These are phyloP conservation scores for Lipomyces japonicus DNA, from an alignment of 805 yeast species.

Conservation along the genomic window DNA sequence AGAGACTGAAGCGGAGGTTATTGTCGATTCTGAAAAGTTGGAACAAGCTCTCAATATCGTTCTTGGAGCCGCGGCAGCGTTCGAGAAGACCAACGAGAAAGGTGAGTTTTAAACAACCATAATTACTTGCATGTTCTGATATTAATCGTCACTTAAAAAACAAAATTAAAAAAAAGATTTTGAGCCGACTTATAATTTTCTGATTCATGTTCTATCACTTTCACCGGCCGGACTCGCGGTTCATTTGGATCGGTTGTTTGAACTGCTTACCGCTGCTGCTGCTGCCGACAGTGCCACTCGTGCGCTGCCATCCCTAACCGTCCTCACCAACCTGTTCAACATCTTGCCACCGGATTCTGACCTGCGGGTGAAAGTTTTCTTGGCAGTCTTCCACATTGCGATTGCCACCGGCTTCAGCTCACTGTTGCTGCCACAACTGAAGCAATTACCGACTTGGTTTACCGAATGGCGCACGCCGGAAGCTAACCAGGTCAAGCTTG, in stretches of 20 bases:
- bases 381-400: constrained; percentile 37
- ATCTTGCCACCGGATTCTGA: constrained; percentile 35
- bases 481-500: constrained; percentile 32
- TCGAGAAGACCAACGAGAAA: constrained; percentile 14
- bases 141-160: background rate
- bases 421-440: constrained; percentile 40
- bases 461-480: constrained; percentile 37
- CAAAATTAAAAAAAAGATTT: constrained; percentile 31
- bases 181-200: constrained; percentile 41
- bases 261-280: constrained; percentile 28
- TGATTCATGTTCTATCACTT: constrained; percentile 38
- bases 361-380: constrained; percentile 36
- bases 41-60: constrained; percentile 18
- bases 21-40: constrained; percentile 11
- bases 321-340: constrained; percentile 42
- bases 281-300: constrained; percentile 3
- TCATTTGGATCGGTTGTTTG: constrained; percentile 34
- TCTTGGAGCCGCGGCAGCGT: constrained; percentile 13
- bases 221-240: constrained; percentile 36
- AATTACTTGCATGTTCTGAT: background rate
- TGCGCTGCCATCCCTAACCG: constrained; percentile 21
- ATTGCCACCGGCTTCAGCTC: constrained; percentile 35
- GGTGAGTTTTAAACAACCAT: constrained; percentile 5
- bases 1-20: constrained; percentile 9
- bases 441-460: constrained; percentile 40